Evolutionary conservation across 177 flowering plant species (phyloP), one percentile per base, ranked within the genome.

Genomic region (Vitis hybrid): DNA sequence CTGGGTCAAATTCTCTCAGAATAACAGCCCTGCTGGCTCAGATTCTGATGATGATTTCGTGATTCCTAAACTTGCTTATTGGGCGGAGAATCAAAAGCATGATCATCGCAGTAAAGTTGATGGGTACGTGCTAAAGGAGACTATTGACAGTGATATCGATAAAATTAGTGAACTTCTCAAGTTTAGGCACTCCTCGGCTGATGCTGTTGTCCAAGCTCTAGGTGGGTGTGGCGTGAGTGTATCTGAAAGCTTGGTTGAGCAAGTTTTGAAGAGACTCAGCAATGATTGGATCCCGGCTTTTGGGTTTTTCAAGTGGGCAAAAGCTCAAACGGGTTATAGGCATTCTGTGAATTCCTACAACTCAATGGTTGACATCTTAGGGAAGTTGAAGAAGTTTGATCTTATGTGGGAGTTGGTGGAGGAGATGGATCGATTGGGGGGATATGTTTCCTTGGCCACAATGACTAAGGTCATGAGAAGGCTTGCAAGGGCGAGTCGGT

Each of bases 291-390:
- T 75, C 26, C 73, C 76, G 1, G 83, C 90, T 58, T 83, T 72
- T 53, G 90, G 88, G 26, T 61, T 83, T 60, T 88, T 86, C 80
- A 78, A 60, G 55, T 85, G 92, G 94, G 94, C 87, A 56, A 79
- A 79, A 76, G 7, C 51, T 51, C 86, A 72, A 70, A 73, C 52
- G 10, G 84, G 83, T 67, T 77, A 75, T 67, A 58, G 1, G 67
- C 82, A 77, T 74, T 69, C 89, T 0, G 72, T 81, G 2, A 70
- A 78, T 10, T 13, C 69, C 29, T 89, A 81, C 62, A 74, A 82
- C 69, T 50, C 60, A 59, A 82, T 88, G 89, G 82, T 89, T 39
- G 90, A 86, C 39, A 63, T 79, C 2, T 71, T 89, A 56, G 94
- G 92, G 9, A 89, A 85, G 64, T 50, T 70, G 7, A 85, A 60